Percentiles rank a stretch among this genome's conserved stretches.
Conservation (phyloP, 202 grass and related monocot species). For the Elaeis oleifera region DNA sequence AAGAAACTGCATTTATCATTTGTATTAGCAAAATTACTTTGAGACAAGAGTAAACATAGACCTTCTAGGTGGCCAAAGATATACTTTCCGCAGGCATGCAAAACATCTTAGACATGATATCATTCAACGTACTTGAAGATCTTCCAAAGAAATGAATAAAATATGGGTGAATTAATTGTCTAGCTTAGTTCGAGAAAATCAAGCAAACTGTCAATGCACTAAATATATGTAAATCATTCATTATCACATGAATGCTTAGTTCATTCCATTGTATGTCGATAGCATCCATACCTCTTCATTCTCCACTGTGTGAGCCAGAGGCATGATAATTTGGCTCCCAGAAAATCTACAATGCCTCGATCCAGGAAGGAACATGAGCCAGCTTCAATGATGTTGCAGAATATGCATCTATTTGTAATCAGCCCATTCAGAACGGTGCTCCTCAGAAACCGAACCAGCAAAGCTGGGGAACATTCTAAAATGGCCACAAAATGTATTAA, state of each 20-base stretch:
- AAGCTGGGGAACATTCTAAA: conserved; percentile 1
- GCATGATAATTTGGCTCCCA: conserved; percentile 84
- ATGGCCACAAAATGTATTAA: conserved; percentile 3
- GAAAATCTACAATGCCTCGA: conserved; percentile 59
- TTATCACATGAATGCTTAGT: too few species aligned
- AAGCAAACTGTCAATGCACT: too few species aligned
- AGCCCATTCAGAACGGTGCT: conserved; percentile 3
- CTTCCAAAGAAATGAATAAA: too few species aligned
- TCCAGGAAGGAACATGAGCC: conserved; percentile 47
- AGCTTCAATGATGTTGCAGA: conserved; percentile 25
- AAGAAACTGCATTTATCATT: conserved; percentile 62
- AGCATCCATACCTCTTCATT: conserved; percentile 79
- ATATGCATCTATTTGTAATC: conserved; percentile 1
- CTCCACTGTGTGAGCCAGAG: conserved; percentile 85
- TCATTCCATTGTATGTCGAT: too few species aligned
- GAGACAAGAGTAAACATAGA: neutral
- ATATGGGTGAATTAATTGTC: too few species aligned
- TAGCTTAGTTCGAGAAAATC: too few species aligned
- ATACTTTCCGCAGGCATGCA: too few species aligned
- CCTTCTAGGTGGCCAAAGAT: too few species aligned
- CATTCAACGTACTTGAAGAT: too few species aligned
- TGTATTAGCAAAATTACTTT: neutral
- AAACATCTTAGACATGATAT: too few species aligned
- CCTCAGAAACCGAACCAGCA: conserved; percentile 4
- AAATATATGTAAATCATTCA: too few species aligned